Base-by-base conservation (phyloP, 2,329 filamentous ascomycete genomes). In the Trichocomaceae sp. region DNA sequence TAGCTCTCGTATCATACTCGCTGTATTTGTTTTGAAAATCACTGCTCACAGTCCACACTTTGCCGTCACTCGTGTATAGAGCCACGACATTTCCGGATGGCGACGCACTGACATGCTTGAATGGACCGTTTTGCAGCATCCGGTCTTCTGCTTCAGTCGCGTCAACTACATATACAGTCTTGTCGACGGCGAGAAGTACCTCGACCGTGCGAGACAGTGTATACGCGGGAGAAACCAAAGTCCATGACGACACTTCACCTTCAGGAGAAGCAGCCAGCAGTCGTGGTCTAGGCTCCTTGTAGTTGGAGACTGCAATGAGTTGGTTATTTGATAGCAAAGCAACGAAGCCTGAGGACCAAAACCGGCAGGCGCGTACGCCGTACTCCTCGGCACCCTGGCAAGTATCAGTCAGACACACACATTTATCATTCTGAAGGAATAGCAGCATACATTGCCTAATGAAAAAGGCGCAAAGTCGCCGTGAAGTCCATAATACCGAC, bases 391-490 rank as follows among this genome's bases (percentile, higher is more conserved):
- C 86, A 22, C 88, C 88, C 78, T 81, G 60, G 8, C 10, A 54
- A 10, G 35, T 45, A 42, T 10, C 8, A 52, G 33, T 54, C 31
- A 57, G 52, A 67, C 22, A 67, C 3, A 60, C 9, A 26, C 7
- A 26, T 7, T n/a, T n/a, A n/a, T n/a, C n/a, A n/a, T 22, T 7
- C 17, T 52, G 13, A 33, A 39, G 5, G 48, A 10, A 26, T 26
- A 26, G 35, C 12, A 35, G 31, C 71, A 59, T 69, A 80, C 82
- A 70, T 95, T 86, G 52, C 92, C 93, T 0, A 99, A 78, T 1
- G 88, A 91, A 71, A 97, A 99, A 56, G 95, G 91, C 15, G 86
- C 89, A 68, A 99, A 99, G 68, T 97, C 92, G 59, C 87, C 89
- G 69, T 96, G 88, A n/a, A 99, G 76, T 65, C 93, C 88, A 69